Evolutionary conservation across 805 yeast species (phyloP), one percentile per base, ranked within the genome.

Genomic region (Saccharomycopsis selenospora): DNA sequence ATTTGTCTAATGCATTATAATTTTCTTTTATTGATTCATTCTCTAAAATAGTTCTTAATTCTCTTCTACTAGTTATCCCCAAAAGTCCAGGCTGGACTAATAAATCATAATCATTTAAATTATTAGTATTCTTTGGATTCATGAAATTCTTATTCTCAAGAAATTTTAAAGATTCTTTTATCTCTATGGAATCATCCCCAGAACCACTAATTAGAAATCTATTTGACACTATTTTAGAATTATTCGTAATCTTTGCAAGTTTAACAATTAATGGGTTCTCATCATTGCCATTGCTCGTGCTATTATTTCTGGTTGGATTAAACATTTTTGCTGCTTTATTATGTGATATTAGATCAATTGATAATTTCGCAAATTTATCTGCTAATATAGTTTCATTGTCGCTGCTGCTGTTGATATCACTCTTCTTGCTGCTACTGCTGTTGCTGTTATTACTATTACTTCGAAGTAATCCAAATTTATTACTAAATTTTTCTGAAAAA

Each of bases 11-110:
- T 0, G 71, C 72, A 47, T 72, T 66, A 51, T 76, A 63, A 56
- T 83, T 83, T 51, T 73, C 77, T 47, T 71, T 73, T 36, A 83
- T 62, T 11, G 26, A 83, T 47, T 82, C 85, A 25, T 67, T 66
- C 57, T 84, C 90, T 18, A 84, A 67, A 36, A 72, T 77, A 40
- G 80, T 77, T 48, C 81, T 68, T 45, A 85, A 65, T 33, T 76
- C 70, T 57, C 82, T 74, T 54, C 95, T 69, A 1, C 80, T 67
- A 29, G 81, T 67, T 2, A 80, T 73, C 0, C 91, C 91, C 11
- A 71, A 59, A 24, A 79, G 56, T 27, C 67, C 66, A 18, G 75
- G 47, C 14, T 46, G 42, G n/a, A 43, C 29, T 4, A 42, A n/a
- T 11, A 36, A 23, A 10, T 43, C 42, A 25, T 47, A 46, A 25